Base-by-base conservation (phyloP, 768 basidiomycete species). In the Macrolepiota dolichaula region DNA sequence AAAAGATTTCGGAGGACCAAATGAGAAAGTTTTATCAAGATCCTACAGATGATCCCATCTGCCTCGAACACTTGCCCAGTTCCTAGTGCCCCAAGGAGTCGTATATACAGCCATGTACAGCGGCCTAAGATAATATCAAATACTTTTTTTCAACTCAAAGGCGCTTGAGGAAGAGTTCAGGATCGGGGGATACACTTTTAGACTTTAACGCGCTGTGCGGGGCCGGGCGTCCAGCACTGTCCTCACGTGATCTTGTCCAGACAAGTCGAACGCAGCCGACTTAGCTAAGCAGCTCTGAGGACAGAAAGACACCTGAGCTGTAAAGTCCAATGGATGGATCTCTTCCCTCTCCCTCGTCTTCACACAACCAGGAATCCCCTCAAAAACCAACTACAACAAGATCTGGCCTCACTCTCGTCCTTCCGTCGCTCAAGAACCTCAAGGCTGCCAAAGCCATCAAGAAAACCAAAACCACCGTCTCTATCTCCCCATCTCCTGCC, bases 401-500 rank as follows among this genome's bases (percentile, higher is more conserved):
- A 40, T 80, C 84, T 46, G 85, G 87, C 22, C 76, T 90, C 38
- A 88, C 80, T 22, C 83, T 90, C 58, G 81, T 88, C 25, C 76
- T 90, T 3, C 88, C 88, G 4, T 82, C 88, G n/a, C 77, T 89
- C 50, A 87, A 80, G 69, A 77, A 78, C 37, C 75, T 85, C 51
- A 85, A 87, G 70, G 81, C 82, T 4, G 74, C 83, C 52, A 87
- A 86, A 63, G 74, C 69, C 17, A 74, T 76, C 24, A 85, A 83
- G 70, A 83, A 79, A 70, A 70, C 72, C 59, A 80, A 79, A 65
- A 64, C 71, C 24, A 61, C 76, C 70, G 65, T 59, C 9, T 63
- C 63, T 36, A 52, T 51, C 40, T 62, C 70, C 10, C 60, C 62
- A 22, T 62, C 71, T 10, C 54, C 62, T 51, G 65, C 69, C 22